Evolutionary conservation across 306 rosid genomes (phyloP).

Genomic region (Dryas drummondii): DNA sequence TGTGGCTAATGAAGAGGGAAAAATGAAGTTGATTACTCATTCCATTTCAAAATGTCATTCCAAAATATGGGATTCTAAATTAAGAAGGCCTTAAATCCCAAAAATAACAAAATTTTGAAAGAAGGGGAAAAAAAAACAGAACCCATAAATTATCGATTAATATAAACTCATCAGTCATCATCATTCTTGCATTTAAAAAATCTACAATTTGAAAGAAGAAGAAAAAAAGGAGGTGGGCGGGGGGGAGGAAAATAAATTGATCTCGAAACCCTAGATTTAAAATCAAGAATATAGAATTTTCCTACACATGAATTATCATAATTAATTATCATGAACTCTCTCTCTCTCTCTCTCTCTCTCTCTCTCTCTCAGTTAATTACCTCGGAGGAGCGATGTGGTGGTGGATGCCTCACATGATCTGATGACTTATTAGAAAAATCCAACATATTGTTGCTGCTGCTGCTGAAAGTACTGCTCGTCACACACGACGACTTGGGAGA

Average conservation of each 20-base stretch:
- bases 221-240: background rate
- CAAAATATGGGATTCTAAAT: background rate
- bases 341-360: background rate
- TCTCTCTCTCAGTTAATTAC: conserved; percentile 28
- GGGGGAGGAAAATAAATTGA: no score
- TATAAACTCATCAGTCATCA: conserved; percentile 1
- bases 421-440: conserved; percentile 66
- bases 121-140: background rate
- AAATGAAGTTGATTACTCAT: background rate
- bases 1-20: background rate
- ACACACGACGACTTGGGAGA: conserved; percentile 79
- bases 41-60: background rate
- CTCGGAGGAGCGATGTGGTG: conserved; percentile 79
- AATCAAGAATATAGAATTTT: conserved; percentile 2
- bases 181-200: background rate
- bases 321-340: background rate
- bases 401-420: conserved; percentile 43
- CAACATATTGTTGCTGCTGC: conserved; percentile 55
- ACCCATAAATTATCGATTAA: no score
- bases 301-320: background rate
- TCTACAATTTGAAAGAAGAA: background rate
- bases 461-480: conserved; percentile 55
- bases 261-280: conserved; percentile 1
- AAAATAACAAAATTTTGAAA: background rate
- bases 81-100: background rate